These are phyloP conservation scores for Exophiala xenobiotica DNA, from an alignment of 2,329 filamentous ascomycete species.

Conservation along the genomic window DNA sequence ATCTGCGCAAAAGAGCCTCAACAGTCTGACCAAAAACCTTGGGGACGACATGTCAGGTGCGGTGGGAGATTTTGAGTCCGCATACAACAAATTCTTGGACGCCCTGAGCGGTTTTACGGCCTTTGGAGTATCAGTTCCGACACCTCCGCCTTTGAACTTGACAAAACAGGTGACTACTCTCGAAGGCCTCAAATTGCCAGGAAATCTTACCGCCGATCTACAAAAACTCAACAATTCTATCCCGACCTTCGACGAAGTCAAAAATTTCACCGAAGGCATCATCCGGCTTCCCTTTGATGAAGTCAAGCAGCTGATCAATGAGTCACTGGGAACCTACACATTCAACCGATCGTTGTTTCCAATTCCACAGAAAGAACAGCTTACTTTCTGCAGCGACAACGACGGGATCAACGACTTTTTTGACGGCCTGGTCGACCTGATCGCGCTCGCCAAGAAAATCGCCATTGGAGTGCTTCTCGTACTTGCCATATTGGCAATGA, in stretches of 20 bases:
- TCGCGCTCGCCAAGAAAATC: conserved; percentile 67
- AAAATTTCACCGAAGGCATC: conserved; percentile 74
- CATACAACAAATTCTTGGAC: conserved; percentile 52
- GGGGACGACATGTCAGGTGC: conserved; percentile 46
- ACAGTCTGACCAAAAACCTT: conserved; percentile 51
- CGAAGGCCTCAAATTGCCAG: conserved; percentile 67
- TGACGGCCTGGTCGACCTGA: conserved; percentile 63
- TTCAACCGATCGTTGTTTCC: conserved; percentile 80
- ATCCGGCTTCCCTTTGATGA: conserved; percentile 79
- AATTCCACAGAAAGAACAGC: conserved; percentile 74
- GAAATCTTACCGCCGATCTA: conserved; percentile 67
- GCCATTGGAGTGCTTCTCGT: conserved; percentile 74
- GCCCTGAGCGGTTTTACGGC: conserved; percentile 51
- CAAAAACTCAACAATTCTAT: conserved; percentile 73
- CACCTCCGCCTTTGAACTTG: conserved; percentile 62
- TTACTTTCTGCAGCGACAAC: conserved; percentile 88
- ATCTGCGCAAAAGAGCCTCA: conserved; percentile 60
- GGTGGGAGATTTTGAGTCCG: conserved; percentile 52
- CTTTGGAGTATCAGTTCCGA: conserved; percentile 43
- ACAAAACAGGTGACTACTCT: conserved; percentile 64
- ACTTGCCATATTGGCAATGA: conserved; percentile 69
- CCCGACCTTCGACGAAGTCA: conserved; percentile 78
- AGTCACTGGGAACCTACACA: conserved; percentile 68
- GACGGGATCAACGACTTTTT: conserved; percentile 83
- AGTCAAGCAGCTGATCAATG: conserved; percentile 70